Evolutionary conservation across 257 asterid species (phyloP).

Genomic region (Nicotiana noctiflora): DNA sequence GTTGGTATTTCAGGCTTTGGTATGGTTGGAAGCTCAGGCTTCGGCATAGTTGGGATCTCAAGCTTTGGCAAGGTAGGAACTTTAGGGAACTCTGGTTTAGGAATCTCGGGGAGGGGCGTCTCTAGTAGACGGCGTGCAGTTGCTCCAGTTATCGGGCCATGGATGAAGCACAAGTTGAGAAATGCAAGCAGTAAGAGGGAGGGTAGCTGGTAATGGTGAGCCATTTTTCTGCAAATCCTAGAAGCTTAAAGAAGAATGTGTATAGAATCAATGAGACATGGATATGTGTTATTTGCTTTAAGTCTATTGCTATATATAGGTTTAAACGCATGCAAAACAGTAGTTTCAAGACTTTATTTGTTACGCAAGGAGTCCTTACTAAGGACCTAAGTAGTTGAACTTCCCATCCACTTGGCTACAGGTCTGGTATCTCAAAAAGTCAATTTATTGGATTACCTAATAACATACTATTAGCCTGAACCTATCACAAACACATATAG

Average conservation of each 20-base stretch:
- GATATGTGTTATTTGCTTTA: neutral
- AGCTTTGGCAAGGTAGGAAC: neutral
- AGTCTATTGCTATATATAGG: conserved; percentile 12
- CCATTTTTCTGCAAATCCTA: neutral
- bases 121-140: conserved; percentile 26
- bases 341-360: conserved; percentile 5
- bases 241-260: neutral
- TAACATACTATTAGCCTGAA: neutral
- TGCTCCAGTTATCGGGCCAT: conserved; percentile 10
- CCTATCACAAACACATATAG: neutral
- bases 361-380: no score
- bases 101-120: neutral
- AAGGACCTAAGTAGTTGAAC: conserved; percentile 20
- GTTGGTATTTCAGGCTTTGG: conserved; percentile 24
- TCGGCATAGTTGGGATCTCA: conserved; percentile 2
- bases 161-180: conserved; percentile 1
- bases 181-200: neutral
- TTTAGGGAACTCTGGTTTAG: neutral
- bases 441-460: neutral
- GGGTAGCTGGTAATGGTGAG: neutral
- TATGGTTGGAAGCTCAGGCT: conserved; percentile 18
- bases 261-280: neutral
- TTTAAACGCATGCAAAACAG: conserved; percentile 14
- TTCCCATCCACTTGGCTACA: conserved; percentile 14
- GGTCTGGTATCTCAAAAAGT: neutral